Evolutionary conservation across 352 stramenopile genomes (phyloP).

Genomic region (Pythium phragmiticola): DNA sequence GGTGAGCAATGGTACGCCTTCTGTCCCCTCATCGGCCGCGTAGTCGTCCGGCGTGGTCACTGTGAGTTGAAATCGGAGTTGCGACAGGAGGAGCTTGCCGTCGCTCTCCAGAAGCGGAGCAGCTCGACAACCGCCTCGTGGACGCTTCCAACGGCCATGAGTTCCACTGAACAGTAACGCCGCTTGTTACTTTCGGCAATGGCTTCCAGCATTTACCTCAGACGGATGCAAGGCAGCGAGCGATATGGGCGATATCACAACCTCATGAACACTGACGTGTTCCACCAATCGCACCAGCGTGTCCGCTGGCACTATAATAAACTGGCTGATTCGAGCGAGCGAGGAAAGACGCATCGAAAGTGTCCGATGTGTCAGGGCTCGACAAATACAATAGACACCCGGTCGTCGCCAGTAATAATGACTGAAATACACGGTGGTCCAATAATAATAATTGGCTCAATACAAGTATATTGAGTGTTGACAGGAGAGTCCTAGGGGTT

Average conservation of each 20-base stretch:
- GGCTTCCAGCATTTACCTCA: background rate
- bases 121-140: background rate
- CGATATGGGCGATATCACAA: background rate
- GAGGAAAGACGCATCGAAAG: conserved; percentile 4
- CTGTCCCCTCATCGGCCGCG: too few relatives aligned
- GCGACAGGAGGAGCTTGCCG: background rate
- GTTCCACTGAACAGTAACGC: background rate
- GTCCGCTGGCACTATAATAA: background rate
- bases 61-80: background rate
- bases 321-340: background rate
- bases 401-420: too few relatives aligned
- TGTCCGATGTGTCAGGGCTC: background rate
- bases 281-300: background rate
- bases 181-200: background rate
- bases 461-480: too few relatives aligned
- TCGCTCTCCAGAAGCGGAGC: background rate
- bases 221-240: background rate
- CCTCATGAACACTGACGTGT: background rate
- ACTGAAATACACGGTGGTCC: too few relatives aligned
- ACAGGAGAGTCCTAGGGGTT: too few relatives aligned
- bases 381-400: too few relatives aligned
- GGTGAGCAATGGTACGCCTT: background rate
- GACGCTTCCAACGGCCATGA: background rate
- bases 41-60: background rate
- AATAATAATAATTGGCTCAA: too few relatives aligned